phyloP scores from a whole-genome alignment of 1,284 basidiomycete genomes.

The Apiotrichum sp. region DNA sequence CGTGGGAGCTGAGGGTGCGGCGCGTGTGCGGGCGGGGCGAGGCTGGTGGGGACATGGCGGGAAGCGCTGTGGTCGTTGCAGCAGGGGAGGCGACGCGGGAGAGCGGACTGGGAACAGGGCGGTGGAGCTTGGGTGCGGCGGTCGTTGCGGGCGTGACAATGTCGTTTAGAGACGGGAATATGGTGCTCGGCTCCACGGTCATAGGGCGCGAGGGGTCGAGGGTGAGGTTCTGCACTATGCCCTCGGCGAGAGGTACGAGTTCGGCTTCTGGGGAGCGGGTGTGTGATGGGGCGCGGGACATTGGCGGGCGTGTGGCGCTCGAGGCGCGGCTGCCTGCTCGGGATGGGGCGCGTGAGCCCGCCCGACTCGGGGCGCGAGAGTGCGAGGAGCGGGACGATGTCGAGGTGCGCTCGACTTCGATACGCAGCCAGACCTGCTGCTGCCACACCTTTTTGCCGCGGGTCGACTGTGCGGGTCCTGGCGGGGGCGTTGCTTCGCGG shows the following conservation, averaged over 20 bases:
- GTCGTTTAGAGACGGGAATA: background rate
- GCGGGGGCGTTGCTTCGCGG: conserved; percentile 6
- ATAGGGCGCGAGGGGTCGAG: background rate
- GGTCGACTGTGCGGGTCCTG: background rate
- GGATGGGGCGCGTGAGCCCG: conserved; percentile 1
- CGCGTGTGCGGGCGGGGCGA: background rate
- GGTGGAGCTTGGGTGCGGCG: conserved; percentile 1
- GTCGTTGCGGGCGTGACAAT: background rate
- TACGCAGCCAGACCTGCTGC: conserved; percentile 17
- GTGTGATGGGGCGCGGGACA: background rate
- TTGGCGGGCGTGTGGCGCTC: background rate
- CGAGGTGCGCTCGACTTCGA: conserved; percentile 12
- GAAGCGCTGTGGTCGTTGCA: background rate
- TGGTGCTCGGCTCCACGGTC: background rate
- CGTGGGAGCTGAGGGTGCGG: background rate
- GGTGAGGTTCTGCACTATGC: background rate
- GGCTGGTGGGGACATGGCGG: background rate
- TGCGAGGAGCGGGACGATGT: background rate
- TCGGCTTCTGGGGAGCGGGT: background rate
- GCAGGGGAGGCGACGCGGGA: background rate
- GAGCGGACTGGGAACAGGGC: background rate
- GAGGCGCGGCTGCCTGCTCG: conserved; percentile 1
- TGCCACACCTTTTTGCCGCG: conserved; percentile 14
- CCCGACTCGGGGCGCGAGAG: background rate
- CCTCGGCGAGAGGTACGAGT: background rate